Percentiles rank a stretch among this genome's conserved stretches.
Conservation (phyloP, 2,329 filamentous ascomycete species). For the Ascochyta lentis region DNA sequence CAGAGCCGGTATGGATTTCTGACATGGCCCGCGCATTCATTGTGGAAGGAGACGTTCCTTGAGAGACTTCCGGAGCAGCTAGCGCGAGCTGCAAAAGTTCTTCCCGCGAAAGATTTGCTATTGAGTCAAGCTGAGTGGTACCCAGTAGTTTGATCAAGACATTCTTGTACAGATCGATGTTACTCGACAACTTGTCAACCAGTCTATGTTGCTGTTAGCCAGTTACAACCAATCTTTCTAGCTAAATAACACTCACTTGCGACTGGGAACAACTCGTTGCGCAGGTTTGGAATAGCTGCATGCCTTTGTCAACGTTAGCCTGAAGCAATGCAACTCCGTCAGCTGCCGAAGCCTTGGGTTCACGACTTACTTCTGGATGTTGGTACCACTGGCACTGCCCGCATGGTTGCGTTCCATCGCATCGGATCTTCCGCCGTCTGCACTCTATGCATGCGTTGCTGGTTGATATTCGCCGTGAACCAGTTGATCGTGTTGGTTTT, state of each 20-base stretch:
- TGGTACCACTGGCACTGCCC: slow-evolving; percentile 83
- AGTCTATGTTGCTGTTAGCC: slow-evolving; percentile 62
- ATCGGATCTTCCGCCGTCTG: slow-evolving; percentile 82
- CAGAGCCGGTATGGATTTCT: slow-evolving; percentile 50
- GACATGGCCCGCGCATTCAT: slow-evolving; percentile 42
- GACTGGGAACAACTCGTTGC: slow-evolving; percentile 76
- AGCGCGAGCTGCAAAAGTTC: slow-evolving; percentile 55
- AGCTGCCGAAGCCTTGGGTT: background rate
- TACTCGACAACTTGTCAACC: slow-evolving; percentile 60
- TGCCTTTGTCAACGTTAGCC: slow-evolving; percentile 41
- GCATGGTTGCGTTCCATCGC: slow-evolving; percentile 81
- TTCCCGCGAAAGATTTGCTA: slow-evolving; percentile 51
- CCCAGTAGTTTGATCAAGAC: slow-evolving; percentile 54
- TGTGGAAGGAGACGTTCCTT: slow-evolving; percentile 43
- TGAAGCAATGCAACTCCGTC: background rate
- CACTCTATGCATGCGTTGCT: slow-evolving; percentile 76
- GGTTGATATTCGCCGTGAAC: slow-evolving; percentile 55
- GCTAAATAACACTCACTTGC: slow-evolving; percentile 64
- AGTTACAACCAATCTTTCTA: slow-evolving; percentile 51
- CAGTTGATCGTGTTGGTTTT: slow-evolving; percentile 46
- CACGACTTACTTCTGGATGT: slow-evolving; percentile 64
- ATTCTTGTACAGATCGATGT: slow-evolving; percentile 56
- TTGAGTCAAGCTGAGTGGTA: slow-evolving; percentile 49
- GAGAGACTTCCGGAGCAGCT: slow-evolving; percentile 47
- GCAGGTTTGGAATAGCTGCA: slow-evolving; percentile 84